These are phyloP conservation scores for Leishmania aethiopica DNA, from an alignment of 208 protist species.

Conservation along the genomic window DNA sequence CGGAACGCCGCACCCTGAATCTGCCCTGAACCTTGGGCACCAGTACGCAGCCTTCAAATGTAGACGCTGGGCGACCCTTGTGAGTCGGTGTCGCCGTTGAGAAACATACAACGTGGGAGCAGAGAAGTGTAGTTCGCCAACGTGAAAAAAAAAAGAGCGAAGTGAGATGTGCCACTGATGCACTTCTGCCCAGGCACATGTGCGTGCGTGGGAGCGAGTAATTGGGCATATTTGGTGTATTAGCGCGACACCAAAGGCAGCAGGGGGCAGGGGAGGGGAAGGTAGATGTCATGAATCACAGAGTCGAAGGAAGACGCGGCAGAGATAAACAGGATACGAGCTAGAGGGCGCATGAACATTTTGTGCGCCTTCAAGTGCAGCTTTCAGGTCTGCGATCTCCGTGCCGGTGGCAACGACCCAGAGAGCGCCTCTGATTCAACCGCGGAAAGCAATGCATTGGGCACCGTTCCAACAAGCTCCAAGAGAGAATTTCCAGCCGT, in stretches of 20 bases:
- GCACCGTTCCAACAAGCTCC: neutral
- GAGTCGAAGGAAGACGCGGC: neutral
- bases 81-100: too few species aligned
- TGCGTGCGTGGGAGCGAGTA: neutral
- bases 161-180: neutral
- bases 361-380: neutral
- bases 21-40: neutral
- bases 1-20: neutral
- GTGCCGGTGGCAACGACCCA: too few species aligned
- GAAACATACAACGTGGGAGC: too few species aligned
- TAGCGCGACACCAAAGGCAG: neutral
- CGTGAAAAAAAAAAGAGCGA: neutral
- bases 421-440: too few species aligned
- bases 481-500: neutral
- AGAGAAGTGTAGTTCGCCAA: neutral
- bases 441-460: too few species aligned
- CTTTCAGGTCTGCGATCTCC: neutral
- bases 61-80: too few species aligned
- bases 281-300: neutral
- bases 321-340: neutral
- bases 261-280: neutral
- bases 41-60: neutral
- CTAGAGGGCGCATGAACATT: neutral
- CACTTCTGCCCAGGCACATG: neutral
- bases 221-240: neutral